These are phyloP conservation scores for Hypericum perforatum DNA, from an alignment of 345 rosid genomes.

Conservation along the genomic window DNA sequence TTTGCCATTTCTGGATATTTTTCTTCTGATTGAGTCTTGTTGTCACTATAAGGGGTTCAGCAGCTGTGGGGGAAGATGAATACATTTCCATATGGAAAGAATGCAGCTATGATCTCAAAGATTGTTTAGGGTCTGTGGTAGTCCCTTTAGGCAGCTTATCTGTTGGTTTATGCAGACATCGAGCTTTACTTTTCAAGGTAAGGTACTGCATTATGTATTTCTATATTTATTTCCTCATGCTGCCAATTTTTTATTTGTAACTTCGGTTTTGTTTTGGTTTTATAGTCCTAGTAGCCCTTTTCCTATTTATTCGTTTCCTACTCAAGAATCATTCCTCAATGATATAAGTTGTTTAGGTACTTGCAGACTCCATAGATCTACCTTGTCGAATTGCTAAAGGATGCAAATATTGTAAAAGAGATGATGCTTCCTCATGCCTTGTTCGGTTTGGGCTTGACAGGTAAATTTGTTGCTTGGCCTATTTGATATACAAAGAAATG, in stretches of 20 bases:
- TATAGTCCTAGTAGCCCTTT: not conserved
- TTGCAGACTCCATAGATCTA: slow-evolving; percentile 84
- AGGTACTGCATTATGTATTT: not conserved
- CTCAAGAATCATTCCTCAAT: slow-evolving; percentile 5
- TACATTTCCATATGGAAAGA: slow-evolving; percentile 65
- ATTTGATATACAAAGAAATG: not conserved
- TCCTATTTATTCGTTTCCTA: not conserved
- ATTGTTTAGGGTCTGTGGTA: slow-evolving; percentile 72
- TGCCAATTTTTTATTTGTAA: not conserved
- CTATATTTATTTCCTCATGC: not conserved
- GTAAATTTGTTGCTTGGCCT: slow-evolving; percentile 22
- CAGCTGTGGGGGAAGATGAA: slow-evolving; percentile 54
- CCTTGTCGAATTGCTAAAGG: slow-evolving; percentile 99
- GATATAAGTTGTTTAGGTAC: slow-evolving; percentile 46
- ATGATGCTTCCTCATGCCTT: slow-evolving; percentile 93
- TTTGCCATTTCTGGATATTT: slow-evolving; percentile 1
- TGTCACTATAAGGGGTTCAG: slow-evolving; percentile 57
- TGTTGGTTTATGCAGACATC: slow-evolving; percentile 92
- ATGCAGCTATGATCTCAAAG: slow-evolving; percentile 69
- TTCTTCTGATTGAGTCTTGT: slow-evolving; percentile 19
- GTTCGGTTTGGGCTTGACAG: slow-evolving; percentile 92
- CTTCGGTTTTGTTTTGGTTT: not conserved
- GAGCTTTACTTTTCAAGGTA: slow-evolving; percentile 91
- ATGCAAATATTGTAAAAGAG: slow-evolving; percentile 81
- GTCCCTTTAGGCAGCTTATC: slow-evolving; percentile 89